Conservation (phyloP, 2,329 filamentous ascomycete genomes). For the Sclerotinia borealis region DNA sequence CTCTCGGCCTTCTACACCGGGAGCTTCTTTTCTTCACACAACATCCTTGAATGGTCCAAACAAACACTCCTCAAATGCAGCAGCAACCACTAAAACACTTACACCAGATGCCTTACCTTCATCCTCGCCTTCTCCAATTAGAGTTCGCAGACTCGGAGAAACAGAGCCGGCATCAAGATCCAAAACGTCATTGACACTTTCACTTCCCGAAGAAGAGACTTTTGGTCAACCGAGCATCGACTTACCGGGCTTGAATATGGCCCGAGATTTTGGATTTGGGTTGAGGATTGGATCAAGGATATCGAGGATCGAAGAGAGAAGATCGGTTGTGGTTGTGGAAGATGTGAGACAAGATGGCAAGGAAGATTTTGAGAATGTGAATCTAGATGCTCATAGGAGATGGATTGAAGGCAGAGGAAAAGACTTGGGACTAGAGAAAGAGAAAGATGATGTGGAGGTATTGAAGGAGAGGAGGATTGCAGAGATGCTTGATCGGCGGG, state of each 20-base stretch:
- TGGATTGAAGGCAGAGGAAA: neutral
- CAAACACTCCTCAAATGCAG: neutral
- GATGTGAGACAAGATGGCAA: neutral
- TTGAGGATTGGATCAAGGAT: neutral
- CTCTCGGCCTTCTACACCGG: slow-evolving; percentile 1
- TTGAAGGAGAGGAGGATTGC: neutral
- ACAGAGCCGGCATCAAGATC: neutral
- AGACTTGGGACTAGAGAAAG: neutral
- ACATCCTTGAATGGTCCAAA: neutral
- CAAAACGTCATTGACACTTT: slow-evolving; percentile 6
- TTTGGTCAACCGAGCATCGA: slow-evolving; percentile 9
- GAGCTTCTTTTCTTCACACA: neutral
- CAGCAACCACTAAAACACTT: neutral
- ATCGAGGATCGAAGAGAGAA: slow-evolving; percentile 2
- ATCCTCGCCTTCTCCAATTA: neutral
- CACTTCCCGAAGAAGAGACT: neutral
- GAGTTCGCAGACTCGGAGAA: neutral
- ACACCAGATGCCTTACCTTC: neutral
- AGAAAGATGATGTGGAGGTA: neutral
- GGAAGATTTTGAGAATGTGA: too few species aligned
- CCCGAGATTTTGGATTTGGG: neutral
- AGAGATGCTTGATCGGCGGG: neutral
- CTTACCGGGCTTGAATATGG: neutral
- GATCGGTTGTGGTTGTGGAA: neutral
- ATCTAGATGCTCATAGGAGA: neutral